These are phyloP conservation scores for Bruguiera sexangula DNA, from an alignment of 345 rosid species.

Conservation along the genomic window DNA sequence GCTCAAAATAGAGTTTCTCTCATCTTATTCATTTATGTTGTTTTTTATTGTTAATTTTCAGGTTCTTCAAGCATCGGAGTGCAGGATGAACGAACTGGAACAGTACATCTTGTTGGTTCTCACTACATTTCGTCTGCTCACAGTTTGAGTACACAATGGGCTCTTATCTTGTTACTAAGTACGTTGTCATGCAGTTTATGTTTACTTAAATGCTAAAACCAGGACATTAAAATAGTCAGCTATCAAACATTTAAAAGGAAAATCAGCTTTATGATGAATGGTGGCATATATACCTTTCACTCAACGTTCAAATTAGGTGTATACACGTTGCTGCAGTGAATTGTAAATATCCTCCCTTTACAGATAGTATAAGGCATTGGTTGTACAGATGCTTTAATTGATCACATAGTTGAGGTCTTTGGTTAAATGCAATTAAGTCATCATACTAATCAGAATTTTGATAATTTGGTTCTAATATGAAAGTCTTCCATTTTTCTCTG, in stretches of 20 bases:
- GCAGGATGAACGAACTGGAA: constrained; percentile 84
- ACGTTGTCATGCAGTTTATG: constrained; percentile 20
- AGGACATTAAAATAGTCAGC: constrained; percentile 4
- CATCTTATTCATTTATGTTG: background rate
- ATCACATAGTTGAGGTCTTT: constrained; percentile 8
- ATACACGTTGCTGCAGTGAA: constrained; percentile 12
- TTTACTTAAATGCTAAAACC: constrained; percentile 17
- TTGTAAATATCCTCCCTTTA: background rate
- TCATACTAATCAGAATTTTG: background rate
- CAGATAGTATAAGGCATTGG: background rate
- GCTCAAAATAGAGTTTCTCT: background rate
- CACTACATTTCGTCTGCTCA: constrained; percentile 56
- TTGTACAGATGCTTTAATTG: constrained; percentile 4
- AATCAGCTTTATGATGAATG: constrained; percentile 16
- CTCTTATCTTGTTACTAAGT: constrained; percentile 27
- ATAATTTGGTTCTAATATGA: too few relatives aligned
- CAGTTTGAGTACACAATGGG: constrained; percentile 28
- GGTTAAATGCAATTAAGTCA: background rate
- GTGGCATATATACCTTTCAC: background rate
- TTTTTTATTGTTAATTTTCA: constrained; percentile 29
- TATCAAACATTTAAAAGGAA: constrained; percentile 14
- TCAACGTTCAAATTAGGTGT: constrained; percentile 6
- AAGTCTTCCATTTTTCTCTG: too few relatives aligned
- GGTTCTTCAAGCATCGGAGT: constrained; percentile 95
- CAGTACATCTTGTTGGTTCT: constrained; percentile 86